Evolutionary conservation across 257 asterid genomes (phyloP).

Genomic region (Petrea volubilis): DNA sequence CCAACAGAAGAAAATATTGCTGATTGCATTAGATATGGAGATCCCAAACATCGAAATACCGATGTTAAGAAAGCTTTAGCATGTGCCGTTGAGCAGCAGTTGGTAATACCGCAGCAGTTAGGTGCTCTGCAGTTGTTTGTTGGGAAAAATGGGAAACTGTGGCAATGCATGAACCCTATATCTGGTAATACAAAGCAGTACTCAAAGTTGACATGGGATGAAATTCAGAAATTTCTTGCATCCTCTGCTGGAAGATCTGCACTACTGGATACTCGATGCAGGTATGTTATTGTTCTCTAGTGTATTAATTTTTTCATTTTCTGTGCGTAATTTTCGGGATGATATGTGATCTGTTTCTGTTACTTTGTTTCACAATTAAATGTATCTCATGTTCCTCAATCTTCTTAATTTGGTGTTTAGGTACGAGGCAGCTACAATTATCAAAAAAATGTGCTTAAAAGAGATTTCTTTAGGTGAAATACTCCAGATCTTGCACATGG

Average conservation of each 20-base stretch:
- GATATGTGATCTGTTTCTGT: background rate
- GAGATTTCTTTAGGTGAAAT: slow-evolving; percentile 72
- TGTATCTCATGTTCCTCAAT: slow-evolving; percentile 20
- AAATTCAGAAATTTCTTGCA: slow-evolving; percentile 69
- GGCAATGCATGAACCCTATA: slow-evolving; percentile 80
- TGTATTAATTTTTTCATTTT: background rate
- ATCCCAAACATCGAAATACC: slow-evolving; percentile 61
- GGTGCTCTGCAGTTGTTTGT: slow-evolving; percentile 65
- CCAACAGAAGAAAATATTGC: slow-evolving; percentile 82
- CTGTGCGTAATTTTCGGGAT: background rate
- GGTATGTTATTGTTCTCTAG: slow-evolving; percentile 38
- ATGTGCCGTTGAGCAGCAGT: slow-evolving; percentile 77
- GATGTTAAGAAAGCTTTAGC: slow-evolving; percentile 88
- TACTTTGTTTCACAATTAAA: background rate
- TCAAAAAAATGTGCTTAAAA: slow-evolving; percentile 69
- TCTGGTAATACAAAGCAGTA: slow-evolving; percentile 53
- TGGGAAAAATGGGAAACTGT: slow-evolving; percentile 73
- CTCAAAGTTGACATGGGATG: slow-evolving; percentile 72
- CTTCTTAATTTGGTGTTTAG: slow-evolving; percentile 42
- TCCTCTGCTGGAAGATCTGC: slow-evolving; percentile 77
- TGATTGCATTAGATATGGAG: slow-evolving; percentile 78
- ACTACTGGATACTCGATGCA: slow-evolving; percentile 67
- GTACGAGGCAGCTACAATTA: slow-evolving; percentile 86
- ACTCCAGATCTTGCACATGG: slow-evolving; percentile 85
- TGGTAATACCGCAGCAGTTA: slow-evolving; percentile 64